A percentile compares a stretch with the other conserved stretches of the same genome.
These are phyloP conservation scores for Jamesozyma spencerorum DNA, from an alignment of 805 yeast genomes.

Conservation along the genomic window DNA sequence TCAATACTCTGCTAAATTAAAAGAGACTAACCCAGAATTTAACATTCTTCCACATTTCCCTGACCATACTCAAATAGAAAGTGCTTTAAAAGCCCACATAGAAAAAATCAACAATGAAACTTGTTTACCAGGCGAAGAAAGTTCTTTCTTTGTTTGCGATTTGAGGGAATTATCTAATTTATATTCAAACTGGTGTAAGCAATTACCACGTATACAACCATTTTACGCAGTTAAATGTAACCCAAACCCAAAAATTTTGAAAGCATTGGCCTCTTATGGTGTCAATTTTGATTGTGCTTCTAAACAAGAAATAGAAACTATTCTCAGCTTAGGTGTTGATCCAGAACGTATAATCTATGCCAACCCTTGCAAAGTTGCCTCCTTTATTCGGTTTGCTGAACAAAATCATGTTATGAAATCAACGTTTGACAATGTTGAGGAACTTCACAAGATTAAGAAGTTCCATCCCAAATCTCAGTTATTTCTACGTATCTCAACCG, in stretches of 20 bases:
- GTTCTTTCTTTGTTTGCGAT: conserved; percentile 84
- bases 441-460: conserved; percentile 60
- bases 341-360: conserved; percentile 76
- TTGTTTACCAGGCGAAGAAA: conserved; percentile 70
- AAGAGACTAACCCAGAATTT: conserved; percentile 5
- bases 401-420: conserved; percentile 51
- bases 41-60: conserved; percentile 21
- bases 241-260: conserved; percentile 54
- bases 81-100: conserved; percentile 36
- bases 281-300: conserved; percentile 92
- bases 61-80: conserved; percentile 30
- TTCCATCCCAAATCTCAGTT: conserved; percentile 62
- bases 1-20: conserved; percentile 2
- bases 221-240: conserved; percentile 94
- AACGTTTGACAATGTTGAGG: conserved; percentile 85
- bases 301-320: conserved; percentile 63
- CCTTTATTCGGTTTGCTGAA: conserved; percentile 68
- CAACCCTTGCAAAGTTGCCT: conserved; percentile 85
- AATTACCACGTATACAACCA: conserved; percentile 73
- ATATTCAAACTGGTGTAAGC: conserved; percentile 49
- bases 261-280: conserved; percentile 50
- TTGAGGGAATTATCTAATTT: conserved; percentile 61
- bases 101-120: conserved; percentile 41
- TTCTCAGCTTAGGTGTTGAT: conserved; percentile 52
- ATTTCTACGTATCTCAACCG: conserved; percentile 76